Evolutionary conservation across 768 basidiomycete genomes (phyloP).

Genomic region (Artomyces pyxidatus): DNA sequence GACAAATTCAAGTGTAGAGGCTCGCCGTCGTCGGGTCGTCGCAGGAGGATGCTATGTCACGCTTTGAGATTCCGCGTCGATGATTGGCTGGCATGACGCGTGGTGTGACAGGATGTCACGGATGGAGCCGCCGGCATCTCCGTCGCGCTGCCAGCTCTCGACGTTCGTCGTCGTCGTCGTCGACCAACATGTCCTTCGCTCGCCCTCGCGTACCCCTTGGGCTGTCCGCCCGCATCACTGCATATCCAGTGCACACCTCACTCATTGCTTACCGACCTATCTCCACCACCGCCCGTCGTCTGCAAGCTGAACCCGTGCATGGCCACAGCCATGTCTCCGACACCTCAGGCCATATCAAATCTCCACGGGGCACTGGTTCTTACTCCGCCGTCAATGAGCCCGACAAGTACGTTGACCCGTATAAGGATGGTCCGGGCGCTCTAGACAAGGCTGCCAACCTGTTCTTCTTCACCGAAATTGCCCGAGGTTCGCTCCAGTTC

Average conservation of each 20-base stretch:
- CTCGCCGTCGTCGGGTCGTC: slow-evolving; percentile 2
- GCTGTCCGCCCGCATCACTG: slow-evolving; percentile 37
- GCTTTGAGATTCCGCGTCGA: slow-evolving; percentile 20
- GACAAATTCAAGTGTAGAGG: neutral
- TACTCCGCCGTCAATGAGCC: slow-evolving; percentile 32
- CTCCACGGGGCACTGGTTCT: slow-evolving; percentile 26
- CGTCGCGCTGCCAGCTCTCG: slow-evolving; percentile 7
- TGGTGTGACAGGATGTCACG: slow-evolving; percentile 3
- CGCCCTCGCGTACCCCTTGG: slow-evolving; percentile 44
- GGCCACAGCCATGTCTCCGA: slow-evolving; percentile 12
- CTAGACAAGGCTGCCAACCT: slow-evolving; percentile 93
- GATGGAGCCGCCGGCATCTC: neutral
- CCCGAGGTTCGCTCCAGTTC: slow-evolving; percentile 59
- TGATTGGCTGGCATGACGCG: slow-evolving; percentile 39
- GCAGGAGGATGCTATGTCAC: too few species aligned
- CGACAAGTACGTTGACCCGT: slow-evolving; percentile 54
- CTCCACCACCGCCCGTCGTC: slow-evolving; percentile 29
- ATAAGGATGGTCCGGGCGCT: slow-evolving; percentile 76
- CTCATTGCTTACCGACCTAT: slow-evolving; percentile 43
- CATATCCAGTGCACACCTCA: slow-evolving; percentile 23
- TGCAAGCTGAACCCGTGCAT: slow-evolving; percentile 16
- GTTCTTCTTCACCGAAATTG: slow-evolving; percentile 98
- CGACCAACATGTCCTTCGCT: slow-evolving; percentile 51
- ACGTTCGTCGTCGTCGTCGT: slow-evolving; percentile 29
- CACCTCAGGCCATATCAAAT: slow-evolving; percentile 21